phyloP scores from a whole-genome alignment of 139 green algal species.

The Coelastrella sp. region DNA sequence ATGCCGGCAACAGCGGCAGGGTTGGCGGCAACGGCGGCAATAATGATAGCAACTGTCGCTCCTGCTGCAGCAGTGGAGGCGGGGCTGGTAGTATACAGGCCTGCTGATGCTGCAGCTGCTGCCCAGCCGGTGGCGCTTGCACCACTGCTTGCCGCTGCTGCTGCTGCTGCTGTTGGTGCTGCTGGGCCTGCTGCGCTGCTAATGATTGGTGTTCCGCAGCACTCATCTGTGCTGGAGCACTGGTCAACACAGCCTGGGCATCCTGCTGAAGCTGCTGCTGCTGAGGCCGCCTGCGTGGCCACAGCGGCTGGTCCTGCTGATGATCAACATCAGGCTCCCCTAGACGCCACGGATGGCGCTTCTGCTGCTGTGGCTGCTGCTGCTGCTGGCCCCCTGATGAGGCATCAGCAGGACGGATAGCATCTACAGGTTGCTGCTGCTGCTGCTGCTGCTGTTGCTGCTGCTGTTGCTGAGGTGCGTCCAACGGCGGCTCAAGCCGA shows the following conservation, averaged over 20 bases:
- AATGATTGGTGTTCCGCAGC: not conserved
- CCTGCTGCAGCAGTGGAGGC: too few species aligned
- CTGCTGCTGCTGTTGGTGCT: conserved; percentile 3
- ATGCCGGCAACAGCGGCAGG: too few species aligned
- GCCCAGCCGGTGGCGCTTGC: too few species aligned
- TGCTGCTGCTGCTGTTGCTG: too few species aligned
- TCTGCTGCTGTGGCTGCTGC: not conserved
- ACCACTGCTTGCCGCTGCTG: not conserved
- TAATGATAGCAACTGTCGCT: too few species aligned
- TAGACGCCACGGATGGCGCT: not conserved
- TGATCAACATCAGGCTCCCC: not conserved
- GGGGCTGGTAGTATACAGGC: too few species aligned
- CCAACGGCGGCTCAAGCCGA: too few species aligned
- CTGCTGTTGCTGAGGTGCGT: too few species aligned
- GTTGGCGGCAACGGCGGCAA: too few species aligned
- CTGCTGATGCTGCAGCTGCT: too few species aligned
- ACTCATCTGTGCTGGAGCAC: not conserved
- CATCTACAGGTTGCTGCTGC: too few species aligned
- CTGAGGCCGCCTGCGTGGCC: not conserved
- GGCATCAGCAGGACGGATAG: too few species aligned
- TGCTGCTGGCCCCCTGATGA: not conserved
- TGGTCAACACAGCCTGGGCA: not conserved
- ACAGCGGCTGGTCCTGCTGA: not conserved
- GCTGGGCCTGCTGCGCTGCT: not conserved
- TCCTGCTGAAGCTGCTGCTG: not conserved